Conservation (phyloP, 352 stramenopile species). For the Globisporangium spinosum region DNA sequence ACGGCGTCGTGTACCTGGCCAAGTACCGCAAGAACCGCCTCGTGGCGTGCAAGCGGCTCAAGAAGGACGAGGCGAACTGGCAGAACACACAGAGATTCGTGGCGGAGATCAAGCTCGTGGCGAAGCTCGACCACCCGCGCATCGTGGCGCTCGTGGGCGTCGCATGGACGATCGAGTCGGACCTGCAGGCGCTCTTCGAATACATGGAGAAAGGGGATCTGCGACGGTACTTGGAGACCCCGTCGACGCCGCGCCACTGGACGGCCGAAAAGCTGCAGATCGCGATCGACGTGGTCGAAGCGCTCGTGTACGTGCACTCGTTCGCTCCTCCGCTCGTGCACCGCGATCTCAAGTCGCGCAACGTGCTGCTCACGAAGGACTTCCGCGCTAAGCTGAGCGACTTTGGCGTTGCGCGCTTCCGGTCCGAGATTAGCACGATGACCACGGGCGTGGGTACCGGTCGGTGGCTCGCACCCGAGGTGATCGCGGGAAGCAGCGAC, state of each 20-base stretch:
- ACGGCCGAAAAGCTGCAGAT: conserved; percentile 48
- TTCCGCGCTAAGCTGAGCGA: conserved; percentile 40
- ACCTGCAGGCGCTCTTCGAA: conserved; percentile 58
- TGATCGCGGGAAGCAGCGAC: conserved; percentile 39
- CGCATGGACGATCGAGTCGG: conserved; percentile 49
- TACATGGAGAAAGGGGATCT: conserved; percentile 62
- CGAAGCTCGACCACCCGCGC: conserved; percentile 44
- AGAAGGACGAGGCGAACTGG: conserved; percentile 33
- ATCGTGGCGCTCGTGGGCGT: conserved; percentile 54
- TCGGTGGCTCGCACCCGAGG: conserved; percentile 52
- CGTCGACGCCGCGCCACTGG: conserved; percentile 28
- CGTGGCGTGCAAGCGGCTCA: conserved; percentile 48
- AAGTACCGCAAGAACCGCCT: conserved; percentile 36
- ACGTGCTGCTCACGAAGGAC: conserved; percentile 42
- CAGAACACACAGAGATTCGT: conserved; percentile 48
- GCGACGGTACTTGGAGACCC: conserved; percentile 30
- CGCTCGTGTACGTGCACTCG: conserved; percentile 66
- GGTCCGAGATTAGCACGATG: conserved; percentile 45
- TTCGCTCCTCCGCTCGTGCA: conserved; percentile 56
- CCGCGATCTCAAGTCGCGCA: conserved; percentile 53
- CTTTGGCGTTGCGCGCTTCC: conserved; percentile 40
- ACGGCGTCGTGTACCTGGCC: conserved; percentile 40
- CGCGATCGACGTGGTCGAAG: conserved; percentile 52
- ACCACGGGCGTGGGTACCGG: conserved; percentile 43
- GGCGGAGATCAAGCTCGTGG: conserved; percentile 50